Conservation (phyloP, 1,139 yeast genomes). For the Yamadazyma mexicana region DNA sequence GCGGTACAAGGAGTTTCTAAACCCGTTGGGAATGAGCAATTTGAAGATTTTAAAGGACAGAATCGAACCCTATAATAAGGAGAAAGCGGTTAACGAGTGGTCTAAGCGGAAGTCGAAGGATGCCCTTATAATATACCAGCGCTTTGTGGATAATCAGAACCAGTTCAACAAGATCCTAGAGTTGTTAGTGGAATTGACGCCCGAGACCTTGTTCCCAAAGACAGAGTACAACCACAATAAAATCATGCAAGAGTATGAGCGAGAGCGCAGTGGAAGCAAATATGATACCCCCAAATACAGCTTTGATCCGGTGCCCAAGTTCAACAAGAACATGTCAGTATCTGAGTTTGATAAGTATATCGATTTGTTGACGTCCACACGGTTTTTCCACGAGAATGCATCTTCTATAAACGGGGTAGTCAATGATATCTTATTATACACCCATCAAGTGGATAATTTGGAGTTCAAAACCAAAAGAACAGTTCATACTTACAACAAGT, state of each 20-base stretch:
- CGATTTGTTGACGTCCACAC: slow-evolving; percentile 36
- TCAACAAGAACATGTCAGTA: slow-evolving; percentile 29
- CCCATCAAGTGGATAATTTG: slow-evolving; percentile 36
- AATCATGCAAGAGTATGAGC: slow-evolving; percentile 11
- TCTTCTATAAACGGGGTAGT: slow-evolving; percentile 40
- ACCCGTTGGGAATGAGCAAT: slow-evolving; percentile 36
- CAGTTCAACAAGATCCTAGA: slow-evolving; percentile 34
- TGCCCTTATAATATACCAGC: slow-evolving; percentile 20
- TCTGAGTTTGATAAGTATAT: slow-evolving; percentile 38
- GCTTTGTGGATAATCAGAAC: slow-evolving; percentile 28
- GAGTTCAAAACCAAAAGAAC: slow-evolving; percentile 32
- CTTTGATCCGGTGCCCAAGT: slow-evolving; percentile 36
- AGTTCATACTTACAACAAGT: slow-evolving; percentile 39
- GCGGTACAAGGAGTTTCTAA: slow-evolving; percentile 34
- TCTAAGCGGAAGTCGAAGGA: slow-evolving; percentile 17
- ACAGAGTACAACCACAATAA: slow-evolving; percentile 8
- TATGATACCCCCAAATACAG: slow-evolving; percentile 21
- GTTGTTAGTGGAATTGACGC: slow-evolving; percentile 33
- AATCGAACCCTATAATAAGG: background rate
- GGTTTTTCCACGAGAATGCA: slow-evolving; percentile 34
- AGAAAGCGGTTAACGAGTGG: slow-evolving; percentile 25
- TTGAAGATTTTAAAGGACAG: slow-evolving; percentile 32
- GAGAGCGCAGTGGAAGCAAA: slow-evolving; percentile 4
- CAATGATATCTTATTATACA: slow-evolving; percentile 39
- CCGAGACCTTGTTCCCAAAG: slow-evolving; percentile 16